A percentile compares a stretch with the other conserved stretches of the same genome.
These are phyloP conservation scores for Striga hermonthica DNA, from an alignment of 305 asterid species.

Conservation along the genomic window DNA sequence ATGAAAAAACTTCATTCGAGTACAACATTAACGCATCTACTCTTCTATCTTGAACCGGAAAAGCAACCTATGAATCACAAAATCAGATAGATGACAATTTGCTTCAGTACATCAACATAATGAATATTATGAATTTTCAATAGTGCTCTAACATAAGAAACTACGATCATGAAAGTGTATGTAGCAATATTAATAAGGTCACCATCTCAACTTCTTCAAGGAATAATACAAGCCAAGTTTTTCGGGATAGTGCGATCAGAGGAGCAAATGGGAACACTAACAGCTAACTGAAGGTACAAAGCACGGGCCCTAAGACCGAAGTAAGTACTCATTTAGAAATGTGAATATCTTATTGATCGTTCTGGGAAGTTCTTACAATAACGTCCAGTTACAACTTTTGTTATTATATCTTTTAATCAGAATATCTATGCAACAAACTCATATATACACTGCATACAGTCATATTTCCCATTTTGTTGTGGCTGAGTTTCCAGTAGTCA, in stretches of 20 bases:
- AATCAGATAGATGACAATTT: conserved; percentile 29
- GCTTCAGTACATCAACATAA: conserved; percentile 8
- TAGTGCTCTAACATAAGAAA: conserved; percentile 9
- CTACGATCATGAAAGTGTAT: conserved; percentile 13
- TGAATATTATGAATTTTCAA: conserved; percentile 10
- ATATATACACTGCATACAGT: neutral
- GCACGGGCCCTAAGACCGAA: conserved; percentile 13
- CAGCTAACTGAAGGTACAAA: conserved; percentile 21
- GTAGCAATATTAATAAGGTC: conserved; percentile 15
- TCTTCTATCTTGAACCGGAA: conserved; percentile 85
- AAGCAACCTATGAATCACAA: conserved; percentile 63
- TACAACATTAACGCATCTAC: conserved; percentile 79
- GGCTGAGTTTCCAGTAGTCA: conserved; percentile 1
- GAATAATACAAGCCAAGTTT: conserved; percentile 11
- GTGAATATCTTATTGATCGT: conserved; percentile 13
- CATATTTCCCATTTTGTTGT: conserved; percentile 15
- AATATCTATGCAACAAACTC: neutral
- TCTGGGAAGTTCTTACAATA: neutral
- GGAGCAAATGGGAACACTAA: conserved; percentile 16
- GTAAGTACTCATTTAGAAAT: conserved; percentile 2
- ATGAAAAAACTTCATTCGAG: conserved; percentile 67
- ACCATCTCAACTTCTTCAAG: conserved; percentile 15
- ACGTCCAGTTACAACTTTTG: neutral
- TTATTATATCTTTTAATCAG: neutral
- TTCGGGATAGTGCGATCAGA: neutral